Evolutionary conservation across 345 rosid genomes (phyloP), one percentile per base, ranked within the genome.

Genomic region (Excoecaria cochinchinensis): DNA sequence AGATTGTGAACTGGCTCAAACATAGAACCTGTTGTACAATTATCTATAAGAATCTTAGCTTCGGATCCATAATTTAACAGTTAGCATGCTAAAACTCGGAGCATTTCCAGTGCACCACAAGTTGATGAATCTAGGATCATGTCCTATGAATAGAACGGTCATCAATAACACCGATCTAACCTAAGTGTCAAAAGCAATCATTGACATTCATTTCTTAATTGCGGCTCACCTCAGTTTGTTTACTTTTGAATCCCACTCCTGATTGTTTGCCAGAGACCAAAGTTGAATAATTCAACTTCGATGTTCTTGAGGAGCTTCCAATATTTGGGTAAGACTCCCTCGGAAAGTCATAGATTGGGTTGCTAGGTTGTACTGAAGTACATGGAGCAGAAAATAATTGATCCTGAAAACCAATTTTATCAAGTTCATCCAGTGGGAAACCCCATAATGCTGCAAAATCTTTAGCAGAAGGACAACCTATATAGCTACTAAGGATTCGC

Each of bases 391-490:
- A 75, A 66, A 75, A 73, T 67, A 69, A 62, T 51, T 42, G 78
- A 65, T 70, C 39, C 8, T 52, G 55, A 57, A 61, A 17, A 65
- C 51, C 77, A 76, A 38, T 72, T 68, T 75, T 57, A 11, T 77
- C 80, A 51, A 79, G 15, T 21, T 82, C 83, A 69, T 78, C 82
- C 76, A 82, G 83, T 81, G 84, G 86, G 80, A 87, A 81, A 48
- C 93, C 87, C 90, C 92, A 92, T 77, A 89, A 75, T 22, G 81
- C 81, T 17, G 87, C 90, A 24, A 92, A 88, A 78, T 89, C 94
- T 80, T 82, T 87, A 58, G 96, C 94, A 51, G 90, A 80, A 84
- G 97, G 95, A 68, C 93, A 94, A 42, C 92, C 93, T 22, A 75
- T 83, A 72, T 89, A 94, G 82, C 95, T 84, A 48, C 81, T 72